Evolutionary conservation across 768 basidiomycete genomes (phyloP).

Genomic region (Trametes punicea): DNA sequence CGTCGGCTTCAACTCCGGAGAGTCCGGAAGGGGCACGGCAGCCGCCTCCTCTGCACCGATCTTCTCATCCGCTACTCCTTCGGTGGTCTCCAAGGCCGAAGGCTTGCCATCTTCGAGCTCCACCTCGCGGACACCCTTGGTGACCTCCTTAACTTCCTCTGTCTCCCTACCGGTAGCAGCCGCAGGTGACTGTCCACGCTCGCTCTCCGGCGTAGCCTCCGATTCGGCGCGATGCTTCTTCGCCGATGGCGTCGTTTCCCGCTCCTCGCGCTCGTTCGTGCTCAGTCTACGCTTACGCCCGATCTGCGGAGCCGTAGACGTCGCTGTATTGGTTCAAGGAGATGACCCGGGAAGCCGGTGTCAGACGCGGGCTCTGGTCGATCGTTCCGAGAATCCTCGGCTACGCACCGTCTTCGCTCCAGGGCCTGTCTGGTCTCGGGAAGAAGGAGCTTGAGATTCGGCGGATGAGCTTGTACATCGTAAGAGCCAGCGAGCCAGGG

Average conservation of each 20-base stretch:
- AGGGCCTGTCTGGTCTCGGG: conserved; percentile 69
- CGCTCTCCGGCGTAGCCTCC: conserved; percentile 30
- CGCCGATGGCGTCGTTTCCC: conserved; percentile 33
- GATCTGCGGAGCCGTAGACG: conserved; percentile 69
- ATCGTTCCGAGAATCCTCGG: conserved; percentile 21
- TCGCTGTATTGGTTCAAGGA: conserved; percentile 42
- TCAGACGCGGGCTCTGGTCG: conserved; percentile 24
- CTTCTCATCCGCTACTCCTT: background rate
- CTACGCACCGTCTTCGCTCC: conserved; percentile 72
- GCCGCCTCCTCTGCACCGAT: conserved; percentile 25
- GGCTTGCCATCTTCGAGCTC: conserved; percentile 46
- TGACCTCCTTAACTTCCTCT: conserved; percentile 64
- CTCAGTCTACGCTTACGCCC: conserved; percentile 66
- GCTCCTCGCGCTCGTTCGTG: conserved; percentile 40
- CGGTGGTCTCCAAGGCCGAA: background rate
- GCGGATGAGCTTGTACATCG: conserved; percentile 69
- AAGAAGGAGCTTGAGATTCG: conserved; percentile 69
- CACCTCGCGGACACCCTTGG: conserved; percentile 65
- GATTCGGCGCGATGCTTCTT: conserved; percentile 46
- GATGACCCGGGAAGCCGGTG: conserved; percentile 9
- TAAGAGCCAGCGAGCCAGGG: conserved; percentile 3
- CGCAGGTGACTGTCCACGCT: conserved; percentile 20
- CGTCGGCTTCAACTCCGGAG: conserved; percentile 28
- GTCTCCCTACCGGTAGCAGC: conserved; percentile 32
- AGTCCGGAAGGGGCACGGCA: conserved; percentile 38